A percentile compares a stretch with the other conserved stretches of the same genome.
Evolutionary conservation across 331 rosid genomes (phyloP).

Genomic region (Ulmus americana): DNA sequence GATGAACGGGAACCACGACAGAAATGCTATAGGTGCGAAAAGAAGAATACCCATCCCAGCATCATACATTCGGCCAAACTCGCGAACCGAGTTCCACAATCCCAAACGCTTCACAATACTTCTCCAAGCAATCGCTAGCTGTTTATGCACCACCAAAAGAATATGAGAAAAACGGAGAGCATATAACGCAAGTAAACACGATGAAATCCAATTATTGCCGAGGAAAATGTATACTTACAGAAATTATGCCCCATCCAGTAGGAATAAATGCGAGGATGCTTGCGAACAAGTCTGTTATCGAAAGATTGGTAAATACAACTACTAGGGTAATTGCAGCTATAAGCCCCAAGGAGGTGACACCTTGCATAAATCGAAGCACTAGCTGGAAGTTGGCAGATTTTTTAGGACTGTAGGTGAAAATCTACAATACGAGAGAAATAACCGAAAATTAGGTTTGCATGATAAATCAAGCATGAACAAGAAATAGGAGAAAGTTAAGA

Average conservation of each 20-base stretch:
- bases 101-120: constrained; percentile 54
- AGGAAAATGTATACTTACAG: constrained; percentile 45
- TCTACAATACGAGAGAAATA: constrained; percentile 40
- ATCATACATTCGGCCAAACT: constrained; percentile 88
- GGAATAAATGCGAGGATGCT: constrained; percentile 78
- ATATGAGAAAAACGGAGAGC: not conserved
- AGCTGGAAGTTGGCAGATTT: constrained; percentile 60
- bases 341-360: constrained; percentile 58
- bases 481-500: constrained; percentile 17
- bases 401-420: constrained; percentile 76
- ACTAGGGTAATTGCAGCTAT: constrained; percentile 58
- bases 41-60: constrained; percentile 90
- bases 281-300: constrained; percentile 76
- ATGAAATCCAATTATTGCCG: too few species aligned
- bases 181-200: not conserved
- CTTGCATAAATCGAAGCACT: constrained; percentile 73
- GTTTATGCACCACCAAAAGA: constrained; percentile 24
- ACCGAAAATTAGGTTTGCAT: not conserved
- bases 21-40: constrained; percentile 60
- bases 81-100: constrained; percentile 87
- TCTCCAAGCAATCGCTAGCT: constrained; percentile 89
- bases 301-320: constrained; percentile 50
- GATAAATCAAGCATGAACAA: constrained; percentile 10
- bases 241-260: constrained; percentile 84
- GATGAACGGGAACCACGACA: constrained; percentile 94